Base-by-base conservation (phyloP, 2,329 filamentous ascomycete genomes). In the Colletotrichum truncatum region DNA sequence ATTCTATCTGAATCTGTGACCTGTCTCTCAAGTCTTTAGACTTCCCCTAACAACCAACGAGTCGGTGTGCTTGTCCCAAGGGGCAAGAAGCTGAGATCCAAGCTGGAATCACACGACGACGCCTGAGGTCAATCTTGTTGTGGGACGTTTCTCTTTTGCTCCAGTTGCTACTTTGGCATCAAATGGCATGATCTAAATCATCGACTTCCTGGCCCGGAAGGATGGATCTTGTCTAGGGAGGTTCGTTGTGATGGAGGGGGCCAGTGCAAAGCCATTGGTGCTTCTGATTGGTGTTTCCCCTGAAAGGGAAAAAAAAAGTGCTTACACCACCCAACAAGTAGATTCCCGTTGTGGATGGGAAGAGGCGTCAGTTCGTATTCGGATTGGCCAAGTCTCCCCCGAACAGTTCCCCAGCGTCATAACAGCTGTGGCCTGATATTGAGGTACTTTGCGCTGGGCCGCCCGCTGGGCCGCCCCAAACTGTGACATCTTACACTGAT, bases 81-180 rank as follows among this genome's bases (percentile, higher is more conserved):
- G n/a, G n/a, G n/a, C n/a, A n/a, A n/a, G n/a, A n/a, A n/a, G n/a
- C 30, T 7, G 30, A 7, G 38, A 7, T 3, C n/a, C 25, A 10
- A 30, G 45, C 45, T n/a, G 25, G 25, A 23, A 57, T 57, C 54
- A 48, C 41, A 39, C 54, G 54, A 57, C 30, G 30, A 18, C 39
- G 30, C 41, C 54, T 57, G 54, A 57, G 54, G 41, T 18, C 54
- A 57, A 57, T 57, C 54, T 57, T 48, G 54, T 23, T 14, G 48
- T 48, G 41, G 54, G 30, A 48, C 23, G 54, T 57, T 57, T 48
- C 54, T 28, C 18, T 57, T 48, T 57, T 48, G 41, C 41, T 28
- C 39, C 39, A 48, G 30, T 30, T 28, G 30, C 25, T 32, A 43
- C 12, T 55, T 30, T 7, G 38, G 53, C 28, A 25, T 23, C 32